Conservation (phyloP, 2,329 filamentous ascomycete genomes). For the Aureobasidium uvarum region DNA sequence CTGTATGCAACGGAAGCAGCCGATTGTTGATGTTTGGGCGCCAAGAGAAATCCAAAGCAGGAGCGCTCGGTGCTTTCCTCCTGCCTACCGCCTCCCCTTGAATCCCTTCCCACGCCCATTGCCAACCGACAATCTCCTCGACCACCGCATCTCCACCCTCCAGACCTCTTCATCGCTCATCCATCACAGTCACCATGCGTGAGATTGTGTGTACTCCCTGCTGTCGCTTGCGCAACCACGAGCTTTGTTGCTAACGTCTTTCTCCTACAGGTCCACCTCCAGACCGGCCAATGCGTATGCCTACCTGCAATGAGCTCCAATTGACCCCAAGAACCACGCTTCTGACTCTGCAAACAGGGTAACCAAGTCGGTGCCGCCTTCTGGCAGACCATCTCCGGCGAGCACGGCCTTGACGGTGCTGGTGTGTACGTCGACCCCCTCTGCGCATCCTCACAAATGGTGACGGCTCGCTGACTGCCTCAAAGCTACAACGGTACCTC, state of each 20-base stretch:
- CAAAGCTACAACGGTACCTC: conserved; percentile 92
- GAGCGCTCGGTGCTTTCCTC: conserved; percentile 18
- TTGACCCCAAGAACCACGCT: conserved; percentile 10
- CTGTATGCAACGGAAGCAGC: conserved; percentile 1
- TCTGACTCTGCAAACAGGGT: conserved; percentile 59
- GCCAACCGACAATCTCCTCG: conserved; percentile 24
- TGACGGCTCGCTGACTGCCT: conserved; percentile 34
- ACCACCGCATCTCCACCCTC: conserved; percentile 13
- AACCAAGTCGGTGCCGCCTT: conserved; percentile 99
- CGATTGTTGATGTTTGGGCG: conserved; percentile 25
- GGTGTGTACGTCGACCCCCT: conserved; percentile 69
- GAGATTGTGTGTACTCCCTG: conserved; percentile 62
- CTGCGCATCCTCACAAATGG: background rate
- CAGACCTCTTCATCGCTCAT: conserved; percentile 23
- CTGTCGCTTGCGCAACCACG: conserved; percentile 6
- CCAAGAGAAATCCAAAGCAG: conserved; percentile 10
- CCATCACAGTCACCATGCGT: conserved; percentile 55
- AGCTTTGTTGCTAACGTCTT: conserved; percentile 53
- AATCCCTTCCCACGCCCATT: conserved; percentile 20
- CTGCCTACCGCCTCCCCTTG: conserved; percentile 18
- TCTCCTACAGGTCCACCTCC: conserved; percentile 85
- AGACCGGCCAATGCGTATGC: conserved; percentile 99
- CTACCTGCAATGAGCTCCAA: conserved; percentile 22
- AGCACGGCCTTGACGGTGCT: conserved; percentile 95
- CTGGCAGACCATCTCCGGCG: conserved; percentile 66